phyloP scores from a whole-genome alignment of 768 basidiomycete species.

The Lentinula aciculospora region DNA sequence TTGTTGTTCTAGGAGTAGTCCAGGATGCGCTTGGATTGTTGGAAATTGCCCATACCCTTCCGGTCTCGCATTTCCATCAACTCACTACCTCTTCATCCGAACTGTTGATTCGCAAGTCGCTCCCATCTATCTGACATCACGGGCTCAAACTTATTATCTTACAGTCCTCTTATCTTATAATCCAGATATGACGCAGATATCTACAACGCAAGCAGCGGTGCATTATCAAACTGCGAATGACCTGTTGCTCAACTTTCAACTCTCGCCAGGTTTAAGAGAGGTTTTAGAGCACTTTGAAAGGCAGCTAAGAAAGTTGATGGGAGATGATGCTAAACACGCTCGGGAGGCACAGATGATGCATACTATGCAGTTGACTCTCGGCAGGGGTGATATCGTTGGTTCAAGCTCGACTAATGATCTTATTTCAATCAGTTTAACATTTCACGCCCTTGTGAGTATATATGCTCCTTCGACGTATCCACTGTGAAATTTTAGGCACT shows the following conservation, averaged over 20 bases:
- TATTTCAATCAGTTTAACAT: conserved; percentile 53
- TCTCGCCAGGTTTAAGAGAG: conserved; percentile 47
- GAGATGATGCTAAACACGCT: conserved; percentile 66
- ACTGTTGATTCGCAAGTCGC: conserved; percentile 34
- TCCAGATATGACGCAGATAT: conserved; percentile 55
- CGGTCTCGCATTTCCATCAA: conserved; percentile 53
- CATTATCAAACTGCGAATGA: conserved; percentile 46
- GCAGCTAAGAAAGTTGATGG: conserved; percentile 54
- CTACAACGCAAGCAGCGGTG: conserved; percentile 53
- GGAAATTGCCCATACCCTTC: conserved; percentile 47
- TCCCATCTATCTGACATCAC: background rate
- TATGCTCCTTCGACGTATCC: background rate
- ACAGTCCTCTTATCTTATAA: conserved; percentile 53
- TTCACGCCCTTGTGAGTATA: conserved; percentile 54
- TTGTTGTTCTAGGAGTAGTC: conserved; percentile 44
- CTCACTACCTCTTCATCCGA: conserved; percentile 57
- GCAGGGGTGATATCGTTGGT: conserved; percentile 46
- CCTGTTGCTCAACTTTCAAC: conserved; percentile 45
- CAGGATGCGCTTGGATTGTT: conserved; percentile 60
- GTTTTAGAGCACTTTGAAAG: conserved; percentile 55
- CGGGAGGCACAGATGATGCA: conserved; percentile 71
- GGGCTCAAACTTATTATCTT: background rate
- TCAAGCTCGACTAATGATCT: conserved; percentile 60
- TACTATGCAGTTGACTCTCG: conserved; percentile 48
- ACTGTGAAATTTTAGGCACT: background rate